Evolutionary conservation across 1,139 yeast genomes (phyloP).

Genomic region (Casaregolazyma lundiana): DNA sequence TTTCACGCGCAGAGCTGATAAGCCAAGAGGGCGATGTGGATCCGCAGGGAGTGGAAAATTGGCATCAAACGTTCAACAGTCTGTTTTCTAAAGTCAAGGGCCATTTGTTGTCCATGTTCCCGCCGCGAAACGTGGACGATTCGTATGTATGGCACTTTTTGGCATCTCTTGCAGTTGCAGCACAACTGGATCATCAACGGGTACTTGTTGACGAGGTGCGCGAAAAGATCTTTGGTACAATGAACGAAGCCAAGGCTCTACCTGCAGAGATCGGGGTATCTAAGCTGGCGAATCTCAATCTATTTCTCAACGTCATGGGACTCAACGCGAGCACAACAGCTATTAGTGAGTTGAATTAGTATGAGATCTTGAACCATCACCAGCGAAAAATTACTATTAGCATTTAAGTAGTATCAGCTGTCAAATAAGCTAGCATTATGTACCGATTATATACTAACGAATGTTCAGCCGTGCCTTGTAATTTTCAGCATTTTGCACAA

Average conservation of each 20-base stretch:
- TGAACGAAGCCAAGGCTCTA: constrained; percentile 73
- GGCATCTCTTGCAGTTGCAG: constrained; percentile 91
- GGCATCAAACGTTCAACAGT: constrained; percentile 81
- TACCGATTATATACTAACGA: neutral
- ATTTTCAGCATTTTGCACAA: constrained; percentile 7
- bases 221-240: constrained; percentile 87
- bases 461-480: constrained; percentile 1
- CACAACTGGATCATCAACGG: constrained; percentile 89
- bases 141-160: constrained; percentile 95
- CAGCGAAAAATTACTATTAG: neutral
- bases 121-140: constrained; percentile 67
- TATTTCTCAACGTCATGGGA: constrained; percentile 96
- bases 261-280: constrained; percentile 49
- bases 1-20: constrained; percentile 88
- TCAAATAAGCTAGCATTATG: neutral
- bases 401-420: neutral
- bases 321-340: constrained; percentile 66
- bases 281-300: constrained; percentile 75
- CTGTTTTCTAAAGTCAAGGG: constrained; percentile 78
- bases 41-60: constrained; percentile 54
- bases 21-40: constrained; percentile 64
- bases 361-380: neutral
- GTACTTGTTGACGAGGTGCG: constrained; percentile 92
- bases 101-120: constrained; percentile 74
- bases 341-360: constrained; percentile 30